Evolutionary conservation across 371 early-diverging fungal genomes (phyloP).

Genomic region (Syncephalastrum contaminatum): DNA sequence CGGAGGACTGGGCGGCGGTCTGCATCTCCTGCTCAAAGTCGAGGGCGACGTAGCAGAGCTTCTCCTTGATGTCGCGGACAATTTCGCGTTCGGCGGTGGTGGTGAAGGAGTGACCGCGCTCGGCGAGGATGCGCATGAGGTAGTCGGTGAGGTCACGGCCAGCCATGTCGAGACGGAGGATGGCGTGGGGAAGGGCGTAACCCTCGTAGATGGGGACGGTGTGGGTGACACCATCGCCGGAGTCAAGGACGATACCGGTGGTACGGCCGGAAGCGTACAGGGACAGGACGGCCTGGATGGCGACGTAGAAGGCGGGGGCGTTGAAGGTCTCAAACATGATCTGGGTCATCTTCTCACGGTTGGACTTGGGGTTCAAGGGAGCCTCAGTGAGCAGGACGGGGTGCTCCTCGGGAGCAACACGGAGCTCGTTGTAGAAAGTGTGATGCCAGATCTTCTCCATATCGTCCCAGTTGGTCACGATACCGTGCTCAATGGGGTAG

Average conservation of each 20-base stretch:
- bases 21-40: slow-evolving; percentile 99
- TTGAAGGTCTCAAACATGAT: slow-evolving; percentile 99
- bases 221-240: slow-evolving; percentile 99
- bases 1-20: slow-evolving; percentile 90
- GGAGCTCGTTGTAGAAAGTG: slow-evolving; percentile 90
- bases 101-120: slow-evolving; percentile 98
- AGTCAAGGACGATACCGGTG: slow-evolving; percentile 99
- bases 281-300: slow-evolving; percentile 98
- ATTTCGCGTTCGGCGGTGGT: slow-evolving; percentile 99
- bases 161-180: slow-evolving; percentile 95
- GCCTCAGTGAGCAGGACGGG: slow-evolving; percentile 99
- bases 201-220: slow-evolving; percentile 99
- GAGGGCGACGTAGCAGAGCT: slow-evolving; percentile 98
- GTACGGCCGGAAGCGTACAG: slow-evolving; percentile 99
- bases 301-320: slow-evolving; percentile 98
- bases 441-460: slow-evolving; percentile 99
- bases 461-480: slow-evolving; percentile 99
- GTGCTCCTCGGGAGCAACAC: slow-evolving; percentile 93
- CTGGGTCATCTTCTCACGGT: slow-evolving; percentile 99
- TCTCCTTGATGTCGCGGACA: slow-evolving; percentile 99
- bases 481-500: slow-evolving; percentile 99
- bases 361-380: slow-evolving; percentile 99
- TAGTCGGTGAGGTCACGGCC: slow-evolving; percentile 98
- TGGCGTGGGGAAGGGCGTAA: slow-evolving; percentile 98
- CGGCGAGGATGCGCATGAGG: slow-evolving; percentile 96